phyloP scores from a whole-genome alignment of 1,284 basidiomycete genomes.

The Ganoderma lingzhi region DNA sequence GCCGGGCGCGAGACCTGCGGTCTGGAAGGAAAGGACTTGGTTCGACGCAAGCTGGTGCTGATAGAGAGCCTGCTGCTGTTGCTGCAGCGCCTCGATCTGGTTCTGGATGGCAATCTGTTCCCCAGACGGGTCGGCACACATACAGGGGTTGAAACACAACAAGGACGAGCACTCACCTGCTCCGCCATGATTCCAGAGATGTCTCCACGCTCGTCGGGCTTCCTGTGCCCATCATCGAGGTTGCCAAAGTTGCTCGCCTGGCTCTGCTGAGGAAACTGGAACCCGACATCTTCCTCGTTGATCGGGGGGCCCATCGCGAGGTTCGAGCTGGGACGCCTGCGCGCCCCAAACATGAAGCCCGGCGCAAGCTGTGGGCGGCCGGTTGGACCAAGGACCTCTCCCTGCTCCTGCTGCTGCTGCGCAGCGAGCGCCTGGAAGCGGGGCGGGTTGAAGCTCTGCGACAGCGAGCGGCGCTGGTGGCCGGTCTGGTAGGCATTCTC shows the following conservation, averaged over 20 bases:
- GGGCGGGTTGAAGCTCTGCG: conserved; percentile 85
- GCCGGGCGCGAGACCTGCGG: conserved; percentile 72
- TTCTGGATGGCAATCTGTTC: conserved; percentile 85
- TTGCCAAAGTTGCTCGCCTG: conserved; percentile 44
- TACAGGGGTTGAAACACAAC: neutral
- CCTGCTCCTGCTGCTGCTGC: conserved; percentile 69
- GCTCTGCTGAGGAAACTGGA: conserved; percentile 83
- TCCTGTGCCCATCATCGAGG: conserved; percentile 57
- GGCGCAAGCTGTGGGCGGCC: conserved; percentile 91
- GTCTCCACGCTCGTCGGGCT: conserved; percentile 72
- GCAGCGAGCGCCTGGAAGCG: conserved; percentile 87
- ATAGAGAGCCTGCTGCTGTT: conserved; percentile 89
- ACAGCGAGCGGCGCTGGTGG: conserved; percentile 77
- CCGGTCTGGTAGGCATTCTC: conserved; percentile 61
- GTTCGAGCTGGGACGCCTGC: conserved; percentile 59
- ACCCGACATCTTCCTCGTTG: conserved; percentile 79
- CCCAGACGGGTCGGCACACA: conserved; percentile 8
- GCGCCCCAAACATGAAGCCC: conserved; percentile 86
- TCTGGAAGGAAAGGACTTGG: conserved; percentile 71
- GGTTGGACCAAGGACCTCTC: conserved; percentile 73
- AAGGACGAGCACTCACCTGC: conserved; percentile 62
- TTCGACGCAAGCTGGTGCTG: conserved; percentile 86
- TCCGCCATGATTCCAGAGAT: conserved; percentile 90
- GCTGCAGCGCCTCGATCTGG: conserved; percentile 91
- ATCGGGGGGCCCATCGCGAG: conserved; percentile 74